Conservation (phyloP, 2,329 filamentous ascomycete genomes). For the Apiospora rasikravindrae region DNA sequence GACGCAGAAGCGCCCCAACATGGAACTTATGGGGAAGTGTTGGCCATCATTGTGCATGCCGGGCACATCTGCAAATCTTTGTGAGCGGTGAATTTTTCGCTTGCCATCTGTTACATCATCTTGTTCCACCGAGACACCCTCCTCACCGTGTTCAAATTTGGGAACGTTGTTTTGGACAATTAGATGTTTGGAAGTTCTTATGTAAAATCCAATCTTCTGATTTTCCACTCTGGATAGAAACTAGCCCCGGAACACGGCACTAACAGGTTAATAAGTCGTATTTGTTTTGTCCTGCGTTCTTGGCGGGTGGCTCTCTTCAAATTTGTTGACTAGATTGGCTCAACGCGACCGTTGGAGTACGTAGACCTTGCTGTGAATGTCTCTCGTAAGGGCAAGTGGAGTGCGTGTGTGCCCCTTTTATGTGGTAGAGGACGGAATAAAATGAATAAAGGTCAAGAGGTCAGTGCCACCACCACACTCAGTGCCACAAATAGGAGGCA, state of each 20-base stretch:
- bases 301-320: neutral
- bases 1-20: neutral
- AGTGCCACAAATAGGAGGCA: neutral
- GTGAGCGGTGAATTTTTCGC: neutral
- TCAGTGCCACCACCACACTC: neutral
- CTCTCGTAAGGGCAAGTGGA: neutral
- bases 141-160: neutral
- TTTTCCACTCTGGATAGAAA: neutral
- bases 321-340: neutral
- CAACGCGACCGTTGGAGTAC: neutral
- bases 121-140: neutral
- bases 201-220: conserved; percentile 10
- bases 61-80: neutral
- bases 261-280: neutral
- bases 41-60: neutral
- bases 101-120: neutral
- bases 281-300: neutral
- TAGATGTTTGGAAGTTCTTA: conserved; percentile 4
- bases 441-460: neutral
- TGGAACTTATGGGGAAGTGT: neutral
- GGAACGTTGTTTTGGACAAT: neutral
- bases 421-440: neutral
- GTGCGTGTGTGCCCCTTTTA: neutral
- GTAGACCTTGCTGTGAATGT: neutral
- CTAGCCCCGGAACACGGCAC: neutral